These are phyloP conservation scores for Aspergillus sp. DNA, from an alignment of 2,329 filamentous ascomycete species.

Conservation along the genomic window DNA sequence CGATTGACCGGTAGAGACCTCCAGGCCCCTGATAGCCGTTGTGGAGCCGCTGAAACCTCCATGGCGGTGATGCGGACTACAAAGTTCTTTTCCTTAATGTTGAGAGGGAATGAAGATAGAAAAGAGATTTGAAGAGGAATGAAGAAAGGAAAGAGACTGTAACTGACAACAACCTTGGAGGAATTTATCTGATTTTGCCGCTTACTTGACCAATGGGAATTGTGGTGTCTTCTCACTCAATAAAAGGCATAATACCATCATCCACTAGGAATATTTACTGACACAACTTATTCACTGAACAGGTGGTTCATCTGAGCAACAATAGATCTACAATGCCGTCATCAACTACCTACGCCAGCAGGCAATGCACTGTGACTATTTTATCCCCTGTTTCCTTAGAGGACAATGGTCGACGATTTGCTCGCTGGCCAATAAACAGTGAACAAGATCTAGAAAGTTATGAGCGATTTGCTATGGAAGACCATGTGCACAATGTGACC, in stretches of 20 bases:
- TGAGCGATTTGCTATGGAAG: not conserved
- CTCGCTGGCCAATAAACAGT: not conserved
- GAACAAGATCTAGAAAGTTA: not conserved
- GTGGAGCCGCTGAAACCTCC: too few relatives aligned
- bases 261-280: not conserved
- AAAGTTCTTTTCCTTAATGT: too few relatives aligned
- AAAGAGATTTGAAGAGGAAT: too few relatives aligned
- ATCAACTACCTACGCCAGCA: not conserved
- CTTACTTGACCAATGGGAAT: not conserved
- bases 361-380: not conserved
- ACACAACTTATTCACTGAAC: not conserved
- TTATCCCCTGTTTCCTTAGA: not conserved
- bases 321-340: not conserved
- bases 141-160: too few relatives aligned
- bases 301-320: not conserved
- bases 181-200: not conserved
- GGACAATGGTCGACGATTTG: not conserved
- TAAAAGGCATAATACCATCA: not conserved
- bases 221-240: not conserved
- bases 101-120: too few relatives aligned
- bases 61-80: too few relatives aligned
- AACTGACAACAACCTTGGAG: not conserved
- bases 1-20: too few relatives aligned
- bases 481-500: constrained; percentile 1
- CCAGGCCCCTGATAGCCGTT: too few relatives aligned